phyloP scores from a whole-genome alignment of 2,329 filamentous ascomycete genomes.

The Aspergillus fructus region DNA sequence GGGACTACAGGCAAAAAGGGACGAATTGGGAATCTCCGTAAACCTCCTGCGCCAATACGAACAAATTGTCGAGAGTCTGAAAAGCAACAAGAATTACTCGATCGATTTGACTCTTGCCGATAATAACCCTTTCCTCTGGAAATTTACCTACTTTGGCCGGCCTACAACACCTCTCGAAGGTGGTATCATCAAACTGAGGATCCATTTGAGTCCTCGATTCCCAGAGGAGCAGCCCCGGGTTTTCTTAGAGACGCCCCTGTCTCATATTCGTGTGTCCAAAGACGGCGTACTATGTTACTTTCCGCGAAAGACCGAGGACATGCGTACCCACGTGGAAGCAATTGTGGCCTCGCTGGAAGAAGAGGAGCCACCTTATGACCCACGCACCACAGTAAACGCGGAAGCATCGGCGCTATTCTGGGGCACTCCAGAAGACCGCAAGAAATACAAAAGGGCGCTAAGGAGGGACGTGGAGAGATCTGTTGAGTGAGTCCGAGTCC shows the following conservation, averaged over 20 bases:
- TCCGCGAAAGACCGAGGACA: constrained; percentile 69
- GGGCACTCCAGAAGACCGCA: constrained; percentile 76
- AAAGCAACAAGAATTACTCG: constrained; percentile 65
- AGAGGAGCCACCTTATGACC: constrained; percentile 83
- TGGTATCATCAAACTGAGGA: constrained; percentile 77
- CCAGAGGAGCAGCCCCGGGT: constrained; percentile 86
- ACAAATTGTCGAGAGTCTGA: constrained; percentile 75
- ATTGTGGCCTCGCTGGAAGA: constrained; percentile 84
- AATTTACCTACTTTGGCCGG: constrained; percentile 82
- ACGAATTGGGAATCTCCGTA: constrained; percentile 73
- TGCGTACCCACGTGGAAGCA: constrained; percentile 78
- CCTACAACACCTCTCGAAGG: constrained; percentile 94
- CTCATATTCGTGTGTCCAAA: constrained; percentile 80
- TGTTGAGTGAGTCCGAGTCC: constrained; percentile 27
- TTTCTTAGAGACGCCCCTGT: constrained; percentile 75
- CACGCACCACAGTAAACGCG: constrained; percentile 79
- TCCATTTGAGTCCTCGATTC: constrained; percentile 80
- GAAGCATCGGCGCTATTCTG: constrained; percentile 86
- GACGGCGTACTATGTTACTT: constrained; percentile 84
- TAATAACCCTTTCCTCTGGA: constrained; percentile 86
- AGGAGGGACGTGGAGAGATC: constrained; percentile 67
- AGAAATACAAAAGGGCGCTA: constrained; percentile 77
- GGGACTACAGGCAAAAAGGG: constrained; percentile 61
- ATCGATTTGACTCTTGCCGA: constrained; percentile 75
- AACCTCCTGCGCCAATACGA: constrained; percentile 83